Evolutionary conservation across 163 green algal genomes (phyloP).

Genomic region (Smithsoniella earleae): DNA sequence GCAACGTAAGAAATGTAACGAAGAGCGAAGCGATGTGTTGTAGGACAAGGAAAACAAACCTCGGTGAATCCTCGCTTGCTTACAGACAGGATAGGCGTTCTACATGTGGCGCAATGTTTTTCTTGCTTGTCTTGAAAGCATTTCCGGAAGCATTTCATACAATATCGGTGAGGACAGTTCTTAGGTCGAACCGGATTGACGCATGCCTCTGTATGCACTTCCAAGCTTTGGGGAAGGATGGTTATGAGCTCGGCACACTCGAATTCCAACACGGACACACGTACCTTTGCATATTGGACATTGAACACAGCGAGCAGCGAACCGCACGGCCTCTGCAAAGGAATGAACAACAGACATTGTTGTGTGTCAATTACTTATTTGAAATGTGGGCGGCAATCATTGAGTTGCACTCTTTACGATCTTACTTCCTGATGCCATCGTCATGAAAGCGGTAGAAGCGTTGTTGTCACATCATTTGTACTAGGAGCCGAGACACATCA

Average conservation of each 20-base stretch:
- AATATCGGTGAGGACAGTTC: slow-evolving; percentile 25
- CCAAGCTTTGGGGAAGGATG: background rate
- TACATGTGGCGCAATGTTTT: slow-evolving; percentile 25
- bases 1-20: background rate
- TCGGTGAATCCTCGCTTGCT: slow-evolving; percentile 27
- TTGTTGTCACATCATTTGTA: no score
- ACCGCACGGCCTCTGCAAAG: slow-evolving; percentile 19
- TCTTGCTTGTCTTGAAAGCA: slow-evolving; percentile 30
- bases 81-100: slow-evolving; percentile 24
- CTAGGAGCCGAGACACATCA: no score
- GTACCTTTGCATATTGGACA: slow-evolving; percentile 28
- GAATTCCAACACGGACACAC: background rate
- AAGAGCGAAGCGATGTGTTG: background rate
- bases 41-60: background rate
- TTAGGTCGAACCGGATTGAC: slow-evolving; percentile 19
- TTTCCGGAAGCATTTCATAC: slow-evolving; percentile 22
- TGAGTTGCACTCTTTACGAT: no score
- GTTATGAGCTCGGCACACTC: background rate
- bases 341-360: slow-evolving; percentile 12
- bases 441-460: no score
- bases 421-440: no score
- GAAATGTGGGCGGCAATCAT: no score
- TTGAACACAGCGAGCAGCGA: slow-evolving; percentile 9
- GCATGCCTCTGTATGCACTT: slow-evolving; percentile 21
- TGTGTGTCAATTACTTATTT: no score